phyloP scores from a whole-genome alignment of 2,329 filamentous ascomycete genomes.

The Neocucurbitaria cava region DNA sequence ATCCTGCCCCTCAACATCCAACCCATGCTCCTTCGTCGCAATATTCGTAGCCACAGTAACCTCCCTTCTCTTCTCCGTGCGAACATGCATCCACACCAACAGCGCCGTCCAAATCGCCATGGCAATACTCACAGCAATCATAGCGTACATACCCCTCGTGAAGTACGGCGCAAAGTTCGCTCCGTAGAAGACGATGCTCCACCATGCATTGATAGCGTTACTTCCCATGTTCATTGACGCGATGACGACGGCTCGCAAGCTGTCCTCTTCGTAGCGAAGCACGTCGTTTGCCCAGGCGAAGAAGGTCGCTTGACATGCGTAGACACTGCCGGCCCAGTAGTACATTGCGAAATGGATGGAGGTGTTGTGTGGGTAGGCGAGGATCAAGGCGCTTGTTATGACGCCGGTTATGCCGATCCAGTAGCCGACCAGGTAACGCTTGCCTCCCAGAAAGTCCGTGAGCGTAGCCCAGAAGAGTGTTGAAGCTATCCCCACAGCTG shows the following conservation, averaged over 20 bases:
- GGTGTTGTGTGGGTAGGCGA: constrained; percentile 60
- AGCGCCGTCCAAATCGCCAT: constrained; percentile 66
- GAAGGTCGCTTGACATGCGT: constrained; percentile 76
- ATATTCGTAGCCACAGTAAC: background rate
- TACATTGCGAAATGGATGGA: constrained; percentile 68
- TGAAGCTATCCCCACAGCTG: constrained; percentile 59
- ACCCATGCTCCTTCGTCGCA: background rate
- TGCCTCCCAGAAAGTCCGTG: constrained; percentile 69
- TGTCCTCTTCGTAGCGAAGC: constrained; percentile 68
- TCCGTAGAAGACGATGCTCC: constrained; percentile 74
- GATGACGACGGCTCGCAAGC: constrained; percentile 70
- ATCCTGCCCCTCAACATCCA: background rate
- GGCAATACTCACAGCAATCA: constrained; percentile 69
- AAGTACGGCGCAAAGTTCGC: constrained; percentile 72
- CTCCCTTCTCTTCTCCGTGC: constrained; percentile 48
- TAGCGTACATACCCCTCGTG: constrained; percentile 74
- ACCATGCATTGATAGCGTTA: constrained; percentile 66
- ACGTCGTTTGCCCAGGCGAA: constrained; percentile 80
- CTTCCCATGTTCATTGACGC: constrained; percentile 73
- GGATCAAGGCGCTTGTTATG: constrained; percentile 67
- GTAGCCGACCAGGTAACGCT: constrained; percentile 60
- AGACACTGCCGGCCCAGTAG: constrained; percentile 73
- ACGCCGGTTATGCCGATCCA: constrained; percentile 72
- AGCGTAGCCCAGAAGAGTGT: constrained; percentile 74
- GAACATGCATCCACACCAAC: constrained; percentile 56